Evolutionary conservation across 371 early-diverging fungal species (phyloP).

Genomic region (Syncephalis plumigaleata): DNA sequence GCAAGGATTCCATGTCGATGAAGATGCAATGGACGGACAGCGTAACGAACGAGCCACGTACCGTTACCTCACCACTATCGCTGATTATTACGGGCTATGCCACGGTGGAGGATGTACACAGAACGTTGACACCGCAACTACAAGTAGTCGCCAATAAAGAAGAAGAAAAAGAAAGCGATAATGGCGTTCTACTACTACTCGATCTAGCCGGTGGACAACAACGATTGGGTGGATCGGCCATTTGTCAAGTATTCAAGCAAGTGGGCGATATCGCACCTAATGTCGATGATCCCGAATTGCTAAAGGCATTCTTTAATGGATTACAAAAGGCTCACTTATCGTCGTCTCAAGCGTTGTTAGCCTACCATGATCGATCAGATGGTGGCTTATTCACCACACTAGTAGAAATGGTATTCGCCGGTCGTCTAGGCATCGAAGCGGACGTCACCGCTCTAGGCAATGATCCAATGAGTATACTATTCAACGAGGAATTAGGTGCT

Average conservation of each 20-base stretch:
- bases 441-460: constrained; percentile 28
- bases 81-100: constrained; percentile 86
- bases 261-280: constrained; percentile 71
- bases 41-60: constrained; percentile 20
- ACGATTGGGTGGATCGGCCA: constrained; percentile 80
- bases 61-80: constrained; percentile 76
- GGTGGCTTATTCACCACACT: constrained; percentile 86
- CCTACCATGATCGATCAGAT: constrained; percentile 95
- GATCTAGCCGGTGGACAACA: constrained; percentile 72
- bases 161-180: constrained; percentile 14
- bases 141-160: constrained; percentile 10
- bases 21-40: constrained; percentile 68
- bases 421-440: constrained; percentile 62
- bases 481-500: constrained; percentile 92
- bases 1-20: constrained; percentile 98
- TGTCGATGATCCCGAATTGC: constrained; percentile 47
- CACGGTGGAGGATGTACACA: constrained; percentile 62
- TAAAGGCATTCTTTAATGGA: constrained; percentile 64
- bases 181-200: constrained; percentile 51
- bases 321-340: constrained; percentile 34
- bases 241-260: constrained; percentile 85
- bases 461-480: constrained; percentile 49
- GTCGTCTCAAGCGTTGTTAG: constrained; percentile 31
- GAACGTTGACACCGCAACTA: constrained; percentile 79
- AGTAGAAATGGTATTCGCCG: constrained; percentile 90